Percentiles rank a stretch among this genome's conserved stretches.
Evolutionary conservation across 257 asterid species (phyloP).

Genomic region (Fraxinus anomala): DNA sequence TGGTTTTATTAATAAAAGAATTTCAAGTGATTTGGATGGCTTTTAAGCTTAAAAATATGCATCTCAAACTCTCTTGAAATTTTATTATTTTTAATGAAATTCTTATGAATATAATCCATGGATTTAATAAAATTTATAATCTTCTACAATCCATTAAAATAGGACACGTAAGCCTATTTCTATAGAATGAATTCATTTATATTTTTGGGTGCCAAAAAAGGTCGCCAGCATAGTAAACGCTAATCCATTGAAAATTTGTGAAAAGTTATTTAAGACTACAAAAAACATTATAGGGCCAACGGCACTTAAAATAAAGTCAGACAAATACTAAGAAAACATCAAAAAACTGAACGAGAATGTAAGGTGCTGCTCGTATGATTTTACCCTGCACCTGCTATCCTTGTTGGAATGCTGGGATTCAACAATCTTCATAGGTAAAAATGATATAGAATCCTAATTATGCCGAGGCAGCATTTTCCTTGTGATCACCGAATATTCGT

Average conservation of each 20-base stretch:
- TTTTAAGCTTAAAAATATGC: too few species aligned
- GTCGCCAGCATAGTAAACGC: background rate
- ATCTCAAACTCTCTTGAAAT: too few species aligned
- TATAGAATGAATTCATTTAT: too few species aligned
- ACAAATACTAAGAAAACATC: background rate
- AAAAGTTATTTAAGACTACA: background rate
- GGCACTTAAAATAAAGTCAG: background rate
- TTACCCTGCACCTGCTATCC: background rate
- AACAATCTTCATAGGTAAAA: background rate
- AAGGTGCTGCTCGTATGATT: background rate
- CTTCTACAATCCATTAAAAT: too few species aligned
- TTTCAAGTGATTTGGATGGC: too few species aligned
- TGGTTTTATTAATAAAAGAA: too few species aligned
- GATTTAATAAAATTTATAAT: too few species aligned
- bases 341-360: background rate
- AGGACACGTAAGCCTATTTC: too few species aligned
- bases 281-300: background rate
- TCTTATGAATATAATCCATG: too few species aligned
- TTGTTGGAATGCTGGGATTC: background rate
- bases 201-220: background rate
- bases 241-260: background rate
- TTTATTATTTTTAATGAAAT: too few species aligned
- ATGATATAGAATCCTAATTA: background rate
- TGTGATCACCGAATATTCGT: slow-evolving; percentile 83
- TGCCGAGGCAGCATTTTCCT: slow-evolving; percentile 33